phyloP scores from a whole-genome alignment of 352 stramenopile species.

The Phytophthora crassamura region DNA sequence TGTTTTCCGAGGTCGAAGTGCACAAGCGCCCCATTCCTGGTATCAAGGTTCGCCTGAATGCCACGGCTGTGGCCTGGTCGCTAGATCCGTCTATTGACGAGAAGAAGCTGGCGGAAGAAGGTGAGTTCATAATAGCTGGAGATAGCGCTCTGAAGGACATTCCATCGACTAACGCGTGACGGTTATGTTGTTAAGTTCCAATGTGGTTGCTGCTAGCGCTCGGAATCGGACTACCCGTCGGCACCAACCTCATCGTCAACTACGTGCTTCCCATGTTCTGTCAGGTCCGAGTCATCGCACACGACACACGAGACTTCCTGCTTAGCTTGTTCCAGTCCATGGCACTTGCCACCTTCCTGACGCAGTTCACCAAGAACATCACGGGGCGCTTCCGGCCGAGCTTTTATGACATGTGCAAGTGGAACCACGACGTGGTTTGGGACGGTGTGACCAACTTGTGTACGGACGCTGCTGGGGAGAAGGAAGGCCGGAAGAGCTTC shows the following conservation, averaged over 20 bases:
- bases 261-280: slow-evolving; percentile 62
- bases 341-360: slow-evolving; percentile 58
- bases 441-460: slow-evolving; percentile 83
- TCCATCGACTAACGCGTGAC: not conserved
- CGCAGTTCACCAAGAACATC: slow-evolving; percentile 82
- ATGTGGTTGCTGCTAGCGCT: slow-evolving; percentile 51
- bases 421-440: slow-evolving; percentile 72
- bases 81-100: slow-evolving; percentile 63
- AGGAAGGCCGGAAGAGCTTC: slow-evolving; percentile 82
- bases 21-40: slow-evolving; percentile 62
- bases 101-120: slow-evolving; percentile 52
- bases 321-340: slow-evolving; percentile 68
- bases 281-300: slow-evolving; percentile 55
- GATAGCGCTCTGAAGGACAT: too few species aligned
- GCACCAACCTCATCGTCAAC: slow-evolving; percentile 64
- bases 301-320: slow-evolving; percentile 83
- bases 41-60: slow-evolving; percentile 54
- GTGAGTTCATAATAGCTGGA: slow-evolving; percentile 7
- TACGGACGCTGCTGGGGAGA: slow-evolving; percentile 59
- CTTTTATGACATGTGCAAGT: slow-evolving; percentile 88
- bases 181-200: slow-evolving; percentile 45
- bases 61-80: slow-evolving; percentile 45
- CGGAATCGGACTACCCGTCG: slow-evolving; percentile 46
- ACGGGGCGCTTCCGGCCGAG: slow-evolving; percentile 81
- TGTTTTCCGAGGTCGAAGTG: slow-evolving; percentile 64